These are phyloP conservation scores for Calonectria montana DNA, from an alignment of 2,329 filamentous ascomycete species.

Conservation along the genomic window DNA sequence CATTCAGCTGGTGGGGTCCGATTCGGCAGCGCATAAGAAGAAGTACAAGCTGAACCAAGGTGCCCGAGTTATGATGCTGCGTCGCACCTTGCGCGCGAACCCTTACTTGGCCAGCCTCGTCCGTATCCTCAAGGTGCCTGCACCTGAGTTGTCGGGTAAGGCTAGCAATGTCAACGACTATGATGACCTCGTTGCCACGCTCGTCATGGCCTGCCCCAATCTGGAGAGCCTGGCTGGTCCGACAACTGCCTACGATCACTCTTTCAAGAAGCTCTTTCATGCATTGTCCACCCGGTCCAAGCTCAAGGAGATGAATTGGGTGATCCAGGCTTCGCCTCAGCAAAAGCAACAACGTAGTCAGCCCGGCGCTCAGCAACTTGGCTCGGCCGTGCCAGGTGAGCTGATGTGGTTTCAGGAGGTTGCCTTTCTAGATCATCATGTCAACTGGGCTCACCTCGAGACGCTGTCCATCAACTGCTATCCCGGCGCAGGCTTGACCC, in stretches of 20 bases:
- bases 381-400: constrained; percentile 43
- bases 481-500: constrained; percentile 64
- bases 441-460: constrained; percentile 65
- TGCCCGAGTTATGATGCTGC: constrained; percentile 65
- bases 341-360: constrained; percentile 46
- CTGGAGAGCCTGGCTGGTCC: constrained; percentile 69
- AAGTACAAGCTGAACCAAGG: constrained; percentile 65
- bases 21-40: constrained; percentile 67
- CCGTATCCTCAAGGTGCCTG: constrained; percentile 64
- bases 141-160: constrained; percentile 55
- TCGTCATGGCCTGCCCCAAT: constrained; percentile 75
- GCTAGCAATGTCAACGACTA: constrained; percentile 59
- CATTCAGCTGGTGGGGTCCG: constrained; percentile 68
- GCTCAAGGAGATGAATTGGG: constrained; percentile 70
- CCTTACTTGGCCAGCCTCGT: constrained; percentile 66
- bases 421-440: constrained; percentile 63
- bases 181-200: constrained; percentile 67
- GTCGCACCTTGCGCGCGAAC: constrained; percentile 66
- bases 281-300: constrained; percentile 68
- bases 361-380: constrained; percentile 45
- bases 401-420: constrained; percentile 49
- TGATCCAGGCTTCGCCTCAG: constrained; percentile 55
- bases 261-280: constrained; percentile 67
- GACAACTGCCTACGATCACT: constrained; percentile 65
- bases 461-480: constrained; percentile 70